Evolutionary conservation across 2,329 filamentous ascomycete genomes (phyloP).

Genomic region (Claviceps spartinae): DNA sequence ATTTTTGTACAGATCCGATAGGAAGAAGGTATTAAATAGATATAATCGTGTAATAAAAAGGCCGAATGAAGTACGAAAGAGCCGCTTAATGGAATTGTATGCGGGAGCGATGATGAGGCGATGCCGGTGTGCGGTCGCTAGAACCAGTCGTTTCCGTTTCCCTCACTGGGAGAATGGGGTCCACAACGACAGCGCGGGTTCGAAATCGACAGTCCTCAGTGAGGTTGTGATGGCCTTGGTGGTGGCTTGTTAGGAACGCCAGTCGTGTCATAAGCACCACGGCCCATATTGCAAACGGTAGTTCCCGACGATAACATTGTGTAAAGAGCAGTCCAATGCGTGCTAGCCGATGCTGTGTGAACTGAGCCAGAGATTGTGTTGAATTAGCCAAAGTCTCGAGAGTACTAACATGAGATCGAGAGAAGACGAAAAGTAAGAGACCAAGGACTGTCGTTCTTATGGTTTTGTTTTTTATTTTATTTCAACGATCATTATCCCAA

Average conservation of each 20-base stretch:
- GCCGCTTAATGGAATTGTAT: conserved; percentile 3
- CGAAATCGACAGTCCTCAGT: conserved; percentile 13
- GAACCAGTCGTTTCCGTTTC: neutral
- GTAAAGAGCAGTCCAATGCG: conserved; percentile 7
- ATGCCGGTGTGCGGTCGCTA: neutral
- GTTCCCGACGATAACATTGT: conserved; percentile 24
- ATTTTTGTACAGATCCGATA: conserved; percentile 18
- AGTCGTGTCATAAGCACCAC: conserved; percentile 39
- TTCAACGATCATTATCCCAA: neutral
- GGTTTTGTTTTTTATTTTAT: neutral
- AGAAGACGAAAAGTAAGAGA: neutral
- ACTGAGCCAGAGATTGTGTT: neutral
- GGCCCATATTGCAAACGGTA: conserved; percentile 31
- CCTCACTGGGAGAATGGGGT: neutral
- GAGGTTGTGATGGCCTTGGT: conserved; percentile 25
- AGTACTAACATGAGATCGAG: neutral
- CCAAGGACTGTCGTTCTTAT: neutral
- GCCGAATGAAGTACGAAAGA: neutral
- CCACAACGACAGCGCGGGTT: neutral
- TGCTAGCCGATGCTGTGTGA: neutral
- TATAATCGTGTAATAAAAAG: conserved; percentile 15
- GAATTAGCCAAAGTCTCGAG: neutral
- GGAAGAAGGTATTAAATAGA: conserved; percentile 7
- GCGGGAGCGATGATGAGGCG: neutral
- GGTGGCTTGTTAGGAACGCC: conserved; percentile 35